Evolutionary conservation across 495 filamentous ascomycete species (phyloP).

Genomic region (Astrothelium macrocarpum): DNA sequence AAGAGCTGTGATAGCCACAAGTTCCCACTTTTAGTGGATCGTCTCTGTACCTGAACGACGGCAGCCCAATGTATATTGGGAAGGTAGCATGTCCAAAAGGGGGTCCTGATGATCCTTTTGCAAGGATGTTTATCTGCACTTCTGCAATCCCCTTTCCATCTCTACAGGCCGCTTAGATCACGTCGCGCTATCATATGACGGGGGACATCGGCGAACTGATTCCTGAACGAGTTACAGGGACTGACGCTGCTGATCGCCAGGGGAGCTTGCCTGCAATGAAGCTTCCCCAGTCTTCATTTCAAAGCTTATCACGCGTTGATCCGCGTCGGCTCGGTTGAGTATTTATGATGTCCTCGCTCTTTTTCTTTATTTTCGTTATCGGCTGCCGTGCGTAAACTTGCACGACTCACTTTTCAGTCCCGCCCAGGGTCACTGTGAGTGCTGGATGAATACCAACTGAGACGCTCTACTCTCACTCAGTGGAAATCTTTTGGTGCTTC

Average conservation of each 20-base stretch:
- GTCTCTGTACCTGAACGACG: neutral
- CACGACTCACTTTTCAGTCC: neutral
- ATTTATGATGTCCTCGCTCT: no score
- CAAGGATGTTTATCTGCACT: conserved; percentile 2
- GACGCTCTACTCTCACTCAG: neutral
- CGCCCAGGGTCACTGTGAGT: neutral
- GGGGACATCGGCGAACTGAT: neutral
- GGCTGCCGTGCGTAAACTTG: neutral
- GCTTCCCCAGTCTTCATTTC: neutral
- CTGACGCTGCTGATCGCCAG: neutral
- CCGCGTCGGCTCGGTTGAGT: neutral
- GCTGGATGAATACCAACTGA: neutral
- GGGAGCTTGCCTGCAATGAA: neutral
- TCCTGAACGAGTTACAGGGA: neutral
- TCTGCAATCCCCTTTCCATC: conserved; percentile 1
- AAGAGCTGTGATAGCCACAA: neutral
- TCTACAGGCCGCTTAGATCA: neutral
- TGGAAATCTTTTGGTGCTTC: neutral
- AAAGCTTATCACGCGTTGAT: conserved; percentile 6
- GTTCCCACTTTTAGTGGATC: neutral
- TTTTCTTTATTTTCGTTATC: neutral
- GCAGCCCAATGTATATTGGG: neutral
- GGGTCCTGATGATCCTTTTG: conserved; percentile 3
- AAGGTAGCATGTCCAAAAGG: conserved; percentile 1
- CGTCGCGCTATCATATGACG: conserved; percentile 5